Conservation (phyloP, 768 basidiomycete genomes). For the Tylopilus sp. region DNA sequence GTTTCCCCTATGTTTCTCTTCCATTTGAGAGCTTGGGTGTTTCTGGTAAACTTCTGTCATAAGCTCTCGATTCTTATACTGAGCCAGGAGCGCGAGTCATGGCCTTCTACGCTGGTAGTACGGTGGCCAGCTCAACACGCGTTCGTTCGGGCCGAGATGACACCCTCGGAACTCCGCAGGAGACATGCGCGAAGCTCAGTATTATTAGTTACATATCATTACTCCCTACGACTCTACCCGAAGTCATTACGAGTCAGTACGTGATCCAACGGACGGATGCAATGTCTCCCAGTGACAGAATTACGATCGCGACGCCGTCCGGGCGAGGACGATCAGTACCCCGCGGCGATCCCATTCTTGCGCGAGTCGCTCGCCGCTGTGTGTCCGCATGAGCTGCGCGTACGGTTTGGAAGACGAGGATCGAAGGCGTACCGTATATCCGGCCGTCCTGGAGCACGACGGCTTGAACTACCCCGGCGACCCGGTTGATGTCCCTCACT, state of each 20-base stretch:
- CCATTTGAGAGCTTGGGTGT: too few species aligned
- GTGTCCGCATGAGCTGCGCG: background rate
- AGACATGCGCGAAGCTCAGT: background rate
- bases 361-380: conserved; percentile 86
- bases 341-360: conserved; percentile 90
- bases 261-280: too few species aligned
- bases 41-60: too few species aligned
- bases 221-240: background rate
- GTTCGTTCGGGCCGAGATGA: conserved; percentile 1
- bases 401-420: background rate
- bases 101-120: too few species aligned
- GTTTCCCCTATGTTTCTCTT: background rate
- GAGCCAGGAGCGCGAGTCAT: too few species aligned
- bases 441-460: conserved; percentile 48
- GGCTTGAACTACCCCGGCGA: conserved; percentile 73
- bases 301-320: background rate
- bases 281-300: too few species aligned
- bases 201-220: background rate
- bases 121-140: too few species aligned
- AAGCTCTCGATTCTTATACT: too few species aligned
- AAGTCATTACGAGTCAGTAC: background rate
- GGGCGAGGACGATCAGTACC: conserved; percentile 42
- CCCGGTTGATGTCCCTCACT: conserved; percentile 68
- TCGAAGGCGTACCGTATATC: conserved; percentile 55
- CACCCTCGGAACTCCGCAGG: background rate